phyloP scores from a whole-genome alignment of 2,329 filamentous ascomycete genomes.

The Aspergillus ustus region DNA sequence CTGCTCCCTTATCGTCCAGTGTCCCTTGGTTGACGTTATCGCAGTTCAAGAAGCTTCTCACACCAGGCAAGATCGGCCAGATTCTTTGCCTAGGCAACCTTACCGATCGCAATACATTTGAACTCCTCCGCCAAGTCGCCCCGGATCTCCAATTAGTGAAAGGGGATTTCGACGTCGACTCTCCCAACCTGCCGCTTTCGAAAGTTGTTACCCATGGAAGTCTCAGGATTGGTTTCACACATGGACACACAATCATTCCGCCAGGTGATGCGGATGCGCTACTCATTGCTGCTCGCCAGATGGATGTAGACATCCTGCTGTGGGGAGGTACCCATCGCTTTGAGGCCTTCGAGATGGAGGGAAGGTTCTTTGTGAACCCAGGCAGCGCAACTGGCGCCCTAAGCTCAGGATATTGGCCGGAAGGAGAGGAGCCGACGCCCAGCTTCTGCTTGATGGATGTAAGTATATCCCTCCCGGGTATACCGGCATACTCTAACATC shows the following conservation, averaged over 20 bases:
- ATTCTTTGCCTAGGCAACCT: slow-evolving; percentile 80
- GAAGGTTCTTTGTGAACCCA: slow-evolving; percentile 73
- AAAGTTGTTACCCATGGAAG: slow-evolving; percentile 73
- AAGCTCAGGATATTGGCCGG: slow-evolving; percentile 62
- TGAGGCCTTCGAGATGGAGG: slow-evolving; percentile 73
- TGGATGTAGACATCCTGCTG: slow-evolving; percentile 72
- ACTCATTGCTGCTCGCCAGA: slow-evolving; percentile 70
- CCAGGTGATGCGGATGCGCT: slow-evolving; percentile 70
- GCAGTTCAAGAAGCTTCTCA: slow-evolving; percentile 84
- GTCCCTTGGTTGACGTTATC: slow-evolving; percentile 20
- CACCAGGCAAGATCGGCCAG: slow-evolving; percentile 81
- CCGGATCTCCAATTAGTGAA: slow-evolving; percentile 74
- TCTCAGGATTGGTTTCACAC: slow-evolving; percentile 71
- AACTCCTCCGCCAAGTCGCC: slow-evolving; percentile 75
- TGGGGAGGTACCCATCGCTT: slow-evolving; percentile 74
- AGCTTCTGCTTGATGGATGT: slow-evolving; percentile 99
- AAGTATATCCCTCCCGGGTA: slow-evolving; percentile 49
- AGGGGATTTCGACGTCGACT: slow-evolving; percentile 71
- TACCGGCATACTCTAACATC: slow-evolving; percentile 13
- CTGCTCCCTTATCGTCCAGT: slow-evolving; percentile 8
- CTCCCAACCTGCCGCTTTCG: slow-evolving; percentile 66
- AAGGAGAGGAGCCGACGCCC: slow-evolving; percentile 73
- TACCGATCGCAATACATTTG: slow-evolving; percentile 78
- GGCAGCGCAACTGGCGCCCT: slow-evolving; percentile 70
- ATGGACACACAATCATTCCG: slow-evolving; percentile 70